These are phyloP conservation scores for Penicillium mononematosum DNA, from an alignment of 495 filamentous ascomycete species.

Conservation along the genomic window DNA sequence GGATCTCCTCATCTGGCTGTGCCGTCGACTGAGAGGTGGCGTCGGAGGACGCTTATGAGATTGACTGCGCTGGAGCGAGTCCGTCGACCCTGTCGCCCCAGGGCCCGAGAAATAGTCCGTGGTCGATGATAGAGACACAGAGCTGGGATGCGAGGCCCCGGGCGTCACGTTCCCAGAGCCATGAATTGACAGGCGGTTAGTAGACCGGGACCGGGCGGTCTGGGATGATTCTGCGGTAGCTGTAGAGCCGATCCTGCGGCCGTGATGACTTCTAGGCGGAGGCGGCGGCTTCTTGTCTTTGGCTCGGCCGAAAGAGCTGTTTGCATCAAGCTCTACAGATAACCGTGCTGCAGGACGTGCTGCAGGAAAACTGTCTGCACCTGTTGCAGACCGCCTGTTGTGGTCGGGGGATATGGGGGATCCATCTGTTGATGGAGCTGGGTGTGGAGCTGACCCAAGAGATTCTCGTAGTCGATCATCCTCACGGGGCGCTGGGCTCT, in stretches of 20 bases:
- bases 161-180: slow-evolving; percentile 24
- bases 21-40: slow-evolving; percentile 48
- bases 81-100: slow-evolving; percentile 18
- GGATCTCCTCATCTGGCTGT: slow-evolving; percentile 47
- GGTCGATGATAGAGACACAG: slow-evolving; percentile 46
- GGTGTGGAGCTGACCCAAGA: slow-evolving; percentile 30
- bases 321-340: slow-evolving; percentile 33
- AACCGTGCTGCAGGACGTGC: slow-evolving; percentile 35
- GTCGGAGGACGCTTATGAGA: slow-evolving; percentile 51
- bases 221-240: slow-evolving; percentile 28
- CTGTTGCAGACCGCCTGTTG: slow-evolving; percentile 5
- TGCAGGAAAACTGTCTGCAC: slow-evolving; percentile 13
- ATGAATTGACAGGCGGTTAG: slow-evolving; percentile 34
- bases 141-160: slow-evolving; percentile 47
- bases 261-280: slow-evolving; percentile 64
- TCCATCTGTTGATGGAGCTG: slow-evolving; percentile 31
- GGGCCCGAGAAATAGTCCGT: slow-evolving; percentile 34
- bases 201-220: slow-evolving; percentile 24
- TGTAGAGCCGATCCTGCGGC: slow-evolving; percentile 58
- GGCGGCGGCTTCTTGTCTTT: slow-evolving; percentile 51
- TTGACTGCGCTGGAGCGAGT: slow-evolving; percentile 36
- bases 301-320: slow-evolving; percentile 30
- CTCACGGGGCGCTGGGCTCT: slow-evolving; percentile 10
- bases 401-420: slow-evolving; percentile 13
- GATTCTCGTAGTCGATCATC: slow-evolving; percentile 25